Evolutionary conservation across 768 basidiomycete genomes (phyloP), one percentile per base, ranked within the genome.

Genomic region (Hygrophorus pudorinus): DNA sequence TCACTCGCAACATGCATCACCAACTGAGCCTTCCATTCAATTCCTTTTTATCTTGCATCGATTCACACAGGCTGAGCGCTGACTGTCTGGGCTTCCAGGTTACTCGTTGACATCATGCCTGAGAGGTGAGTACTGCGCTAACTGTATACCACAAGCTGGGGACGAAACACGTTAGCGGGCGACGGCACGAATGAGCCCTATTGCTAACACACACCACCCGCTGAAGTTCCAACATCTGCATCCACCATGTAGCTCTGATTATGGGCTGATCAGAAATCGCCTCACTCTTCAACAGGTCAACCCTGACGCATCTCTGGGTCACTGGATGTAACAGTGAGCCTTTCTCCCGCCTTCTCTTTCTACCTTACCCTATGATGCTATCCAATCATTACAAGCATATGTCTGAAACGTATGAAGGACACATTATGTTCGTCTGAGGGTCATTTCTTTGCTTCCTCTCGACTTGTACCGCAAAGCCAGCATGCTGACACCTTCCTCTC

Each of bases 1-100:
- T 59, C 61, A 63, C 79, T 83, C 80, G 68, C 58, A 78, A 81
- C 81, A 83, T 84, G 81, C 81, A 85, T 73, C 72, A 76, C 72
- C 72, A 76, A 68, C 70, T 73, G 70, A 72, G 60, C 63, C 52
- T 59, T 57, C 41, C 24, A 24, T 24, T 24, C 24, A 24, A 24
- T 24, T 24, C 24, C 24, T 24, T 24, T 55, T 34, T 43, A 38
- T 51, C 45, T 40, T 2, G 9, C 31, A 30, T 9, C 49, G 48
- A 42, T 42, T 42, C 42, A 40, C 42, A 40, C 21, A 33, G 30
- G 43, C 28, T 43, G 17, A 32, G 36, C 32, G 5, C 44, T 49
- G 38, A 47, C 44, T 36, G 13, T 40, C 14, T 41, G 11, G 33
- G 11, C 14, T 42, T 29, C 33, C 33, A 20, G 35, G 18, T 24